Base-by-base conservation (phyloP, 495 filamentous ascomycete genomes). In the Lophium mytilinum region DNA sequence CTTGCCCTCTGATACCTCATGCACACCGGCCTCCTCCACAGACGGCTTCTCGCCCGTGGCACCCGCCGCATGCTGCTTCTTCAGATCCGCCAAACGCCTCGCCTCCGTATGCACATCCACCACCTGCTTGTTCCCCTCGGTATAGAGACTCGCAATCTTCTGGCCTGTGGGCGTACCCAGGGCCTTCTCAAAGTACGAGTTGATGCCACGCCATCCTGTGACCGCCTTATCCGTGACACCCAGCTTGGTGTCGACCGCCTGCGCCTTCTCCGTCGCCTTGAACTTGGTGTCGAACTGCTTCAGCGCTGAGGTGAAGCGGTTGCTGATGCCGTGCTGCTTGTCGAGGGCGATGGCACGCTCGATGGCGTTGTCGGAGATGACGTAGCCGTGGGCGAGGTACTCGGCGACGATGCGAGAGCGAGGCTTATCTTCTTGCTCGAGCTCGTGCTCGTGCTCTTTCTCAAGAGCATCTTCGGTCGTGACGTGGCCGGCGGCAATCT, bases 361-460 rank as follows among this genome's bases (percentile, higher is more conserved):
- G 48, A 96, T 79, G 4, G 87, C 87, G n/a, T 75, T 76, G 69
- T 98, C 93, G 52, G 87, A 88, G 62, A 98, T 74, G 17, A 80
- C 77, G 72, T 98, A 98, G 61, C 93, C 93, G 64, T 96, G 88
- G 4, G 91, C 91, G 30, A 98, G 84, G 69, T 96, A 95, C 75
- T 98, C 93, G 58, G 93, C 93, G 24, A 96, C 61, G 66, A 98
- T 95, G 65, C 94, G 90, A 17, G 85, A 80, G 66, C 88, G 84
- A 0, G 93, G 93, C 77, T 97, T 97, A 72, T 96, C 89, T 68
- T 98, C 93, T 67, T 97, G 93, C 3, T 83, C 80, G 66, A 96
- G 78, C 55, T 90, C 80, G 60, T 86, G 78, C 48, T 75, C 64
- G 56, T 76, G 66, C 41, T 74, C 70, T 5, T 74, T 66, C 33